Evolutionary conservation across 306 rosid species (phyloP).

Genomic region (Neltuma alba): DNA sequence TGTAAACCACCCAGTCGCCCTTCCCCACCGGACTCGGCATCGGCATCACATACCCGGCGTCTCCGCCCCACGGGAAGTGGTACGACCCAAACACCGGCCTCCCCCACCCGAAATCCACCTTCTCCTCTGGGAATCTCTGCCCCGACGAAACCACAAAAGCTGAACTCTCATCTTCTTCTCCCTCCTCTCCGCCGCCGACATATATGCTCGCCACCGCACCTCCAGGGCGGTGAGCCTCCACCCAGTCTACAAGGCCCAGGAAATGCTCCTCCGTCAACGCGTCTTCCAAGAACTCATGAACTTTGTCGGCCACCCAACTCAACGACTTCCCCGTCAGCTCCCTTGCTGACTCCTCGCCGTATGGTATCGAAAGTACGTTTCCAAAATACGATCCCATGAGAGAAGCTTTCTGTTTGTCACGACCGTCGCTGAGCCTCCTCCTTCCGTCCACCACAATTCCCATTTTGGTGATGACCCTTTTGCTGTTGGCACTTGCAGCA

Average conservation of each 20-base stretch:
- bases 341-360: slow-evolving; percentile 29
- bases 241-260: slow-evolving; percentile 73
- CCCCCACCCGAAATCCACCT: slow-evolving; percentile 82
- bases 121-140: slow-evolving; percentile 51
- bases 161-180: slow-evolving; percentile 36
- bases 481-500: slow-evolving; percentile 24
- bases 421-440: slow-evolving; percentile 39
- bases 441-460: slow-evolving; percentile 80
- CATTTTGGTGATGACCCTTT: slow-evolving; percentile 47
- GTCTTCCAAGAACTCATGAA: slow-evolving; percentile 11
- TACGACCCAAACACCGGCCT: slow-evolving; percentile 58
- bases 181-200: not conserved
- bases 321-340: slow-evolving; percentile 52
- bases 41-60: slow-evolving; percentile 78
- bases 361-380: slow-evolving; percentile 68
- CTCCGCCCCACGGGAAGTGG: slow-evolving; percentile 77
- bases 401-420: not conserved
- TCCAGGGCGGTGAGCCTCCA: slow-evolving; percentile 61
- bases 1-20: slow-evolving; percentile 75
- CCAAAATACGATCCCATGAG: slow-evolving; percentile 56
- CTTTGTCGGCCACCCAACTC: slow-evolving; percentile 42
- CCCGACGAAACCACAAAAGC: slow-evolving; percentile 73
- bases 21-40: slow-evolving; percentile 65
- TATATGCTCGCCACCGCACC: slow-evolving; percentile 49
- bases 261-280: slow-evolving; percentile 65